Evolutionary conservation across 495 filamentous ascomycete genomes (phyloP).

Genomic region (Achaetomiella virescens): DNA sequence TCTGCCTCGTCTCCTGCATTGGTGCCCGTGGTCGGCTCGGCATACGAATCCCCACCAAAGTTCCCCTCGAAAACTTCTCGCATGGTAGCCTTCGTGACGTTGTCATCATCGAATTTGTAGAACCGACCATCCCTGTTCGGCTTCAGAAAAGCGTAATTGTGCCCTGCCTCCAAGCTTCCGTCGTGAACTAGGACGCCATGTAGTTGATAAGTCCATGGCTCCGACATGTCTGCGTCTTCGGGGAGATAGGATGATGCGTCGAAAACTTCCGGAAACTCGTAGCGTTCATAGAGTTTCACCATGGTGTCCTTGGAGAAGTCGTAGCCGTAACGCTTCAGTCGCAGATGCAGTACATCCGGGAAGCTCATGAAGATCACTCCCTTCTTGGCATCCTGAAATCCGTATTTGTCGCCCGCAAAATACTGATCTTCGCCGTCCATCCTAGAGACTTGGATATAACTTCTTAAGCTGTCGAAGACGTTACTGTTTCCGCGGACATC

Average conservation of each 20-base stretch:
- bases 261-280: conserved; percentile 91
- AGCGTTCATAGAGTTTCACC: conserved; percentile 99
- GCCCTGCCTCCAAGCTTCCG: conserved; percentile 91
- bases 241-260: conserved; percentile 89
- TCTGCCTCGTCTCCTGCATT: conserved; percentile 44
- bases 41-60: conserved; percentile 86
- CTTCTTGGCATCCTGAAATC: conserved; percentile 93
- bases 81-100: conserved; percentile 85
- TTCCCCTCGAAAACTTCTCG: conserved; percentile 94
- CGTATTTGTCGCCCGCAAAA: conserved; percentile 78
- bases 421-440: conserved; percentile 99
- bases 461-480: conserved; percentile 86
- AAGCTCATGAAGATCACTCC: conserved; percentile 96
- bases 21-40: conserved; percentile 28
- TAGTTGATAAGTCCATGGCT: conserved; percentile 86
- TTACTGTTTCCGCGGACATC: conserved; percentile 92
- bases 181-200: conserved; percentile 96
- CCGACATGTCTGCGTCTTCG: conserved; percentile 79
- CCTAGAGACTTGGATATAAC: conserved; percentile 93
- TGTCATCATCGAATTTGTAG: conserved; percentile 96
- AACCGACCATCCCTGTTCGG: conserved; percentile 87
- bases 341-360: conserved; percentile 88
- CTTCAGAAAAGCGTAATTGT: conserved; percentile 97
- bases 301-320: conserved; percentile 90
- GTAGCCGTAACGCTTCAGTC: conserved; percentile 97